Evolutionary conservation across 768 basidiomycete genomes (phyloP).

Genomic region (Lactarius sanguifluus): DNA sequence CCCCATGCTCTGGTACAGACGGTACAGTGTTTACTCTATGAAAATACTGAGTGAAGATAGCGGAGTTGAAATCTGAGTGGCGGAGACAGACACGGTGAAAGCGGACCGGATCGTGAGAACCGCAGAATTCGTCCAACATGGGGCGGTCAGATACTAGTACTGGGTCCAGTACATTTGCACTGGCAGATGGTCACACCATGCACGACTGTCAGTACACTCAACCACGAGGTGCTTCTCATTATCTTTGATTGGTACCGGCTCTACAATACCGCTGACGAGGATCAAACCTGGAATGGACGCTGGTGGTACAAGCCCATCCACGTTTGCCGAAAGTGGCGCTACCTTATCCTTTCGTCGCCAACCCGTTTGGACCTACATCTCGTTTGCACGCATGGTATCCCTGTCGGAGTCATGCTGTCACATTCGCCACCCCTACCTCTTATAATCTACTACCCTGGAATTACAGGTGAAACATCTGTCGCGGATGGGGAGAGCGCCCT

Average conservation of each 20-base stretch:
- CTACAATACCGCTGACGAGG: neutral
- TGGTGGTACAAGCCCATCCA: conserved; percentile 20
- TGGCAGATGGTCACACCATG: too few species aligned
- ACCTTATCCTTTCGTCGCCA: conserved; percentile 4
- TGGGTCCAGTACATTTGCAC: too few species aligned
- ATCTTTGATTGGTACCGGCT: conserved; percentile 12
- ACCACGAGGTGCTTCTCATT: neutral
- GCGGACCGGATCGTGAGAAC: too few species aligned
- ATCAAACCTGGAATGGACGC: conserved; percentile 3
- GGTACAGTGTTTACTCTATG: too few species aligned
- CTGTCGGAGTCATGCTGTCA: conserved; percentile 6
- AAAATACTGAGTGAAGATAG: too few species aligned
- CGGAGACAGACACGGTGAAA: too few species aligned
- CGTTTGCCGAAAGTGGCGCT: conserved; percentile 1
- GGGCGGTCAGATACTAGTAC: too few species aligned
- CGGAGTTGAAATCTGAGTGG: too few species aligned
- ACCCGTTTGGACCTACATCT: conserved; percentile 6
- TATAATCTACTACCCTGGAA: conserved; percentile 2
- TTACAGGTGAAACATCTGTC: neutral
- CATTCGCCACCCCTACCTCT: conserved; percentile 13
- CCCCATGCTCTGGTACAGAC: too few species aligned
- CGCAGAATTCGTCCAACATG: too few species aligned
- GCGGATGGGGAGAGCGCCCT: neutral
- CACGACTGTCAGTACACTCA: conserved; percentile 1
- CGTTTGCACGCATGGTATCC: conserved; percentile 6